Conservation (phyloP, 495 filamentous ascomycete species). For the Saxophila tyrrhenica region DNA sequence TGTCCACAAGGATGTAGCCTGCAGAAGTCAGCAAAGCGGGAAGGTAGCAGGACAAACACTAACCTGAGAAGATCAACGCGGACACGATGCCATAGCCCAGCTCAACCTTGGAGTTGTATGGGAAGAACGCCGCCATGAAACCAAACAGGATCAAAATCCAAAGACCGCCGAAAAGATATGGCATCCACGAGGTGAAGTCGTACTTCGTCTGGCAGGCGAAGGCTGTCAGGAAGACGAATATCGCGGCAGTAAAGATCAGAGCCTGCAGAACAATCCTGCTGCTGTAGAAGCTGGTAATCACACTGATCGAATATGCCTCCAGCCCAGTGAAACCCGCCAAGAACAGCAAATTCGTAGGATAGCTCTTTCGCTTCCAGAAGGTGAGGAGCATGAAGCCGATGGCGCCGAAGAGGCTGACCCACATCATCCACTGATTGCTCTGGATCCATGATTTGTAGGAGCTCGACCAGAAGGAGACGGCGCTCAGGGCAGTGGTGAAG, state of each 20-base stretch:
- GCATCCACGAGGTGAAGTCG: slow-evolving; percentile 86
- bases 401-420: slow-evolving; percentile 67
- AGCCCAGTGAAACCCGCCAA: slow-evolving; percentile 80
- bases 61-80: slow-evolving; percentile 83
- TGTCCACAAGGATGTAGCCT: slow-evolving; percentile 92
- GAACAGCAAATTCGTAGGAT: slow-evolving; percentile 90
- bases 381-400: slow-evolving; percentile 76
- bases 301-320: slow-evolving; percentile 87
- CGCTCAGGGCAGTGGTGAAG: slow-evolving; percentile 67
- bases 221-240: slow-evolving; percentile 84
- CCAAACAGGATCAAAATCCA: slow-evolving; percentile 89
- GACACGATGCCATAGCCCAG: slow-evolving; percentile 69
- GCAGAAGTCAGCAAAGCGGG: too few relatives aligned
- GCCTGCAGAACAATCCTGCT: slow-evolving; percentile 76
- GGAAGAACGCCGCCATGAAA: slow-evolving; percentile 80
- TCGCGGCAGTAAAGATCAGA: slow-evolving; percentile 76
- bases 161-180: slow-evolving; percentile 80
- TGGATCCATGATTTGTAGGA: slow-evolving; percentile 84
- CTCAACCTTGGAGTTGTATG: slow-evolving; percentile 62
- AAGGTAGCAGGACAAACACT: too few relatives aligned
- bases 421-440: slow-evolving; percentile 70
- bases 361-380: slow-evolving; percentile 96
- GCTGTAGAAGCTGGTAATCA: slow-evolving; percentile 81
- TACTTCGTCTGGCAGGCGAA: slow-evolving; percentile 98
- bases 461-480: slow-evolving; percentile 70